Evolutionary conservation across 371 early-diverging fungal genomes (phyloP).

Genomic region (Apophysomyces ossiformis): DNA sequence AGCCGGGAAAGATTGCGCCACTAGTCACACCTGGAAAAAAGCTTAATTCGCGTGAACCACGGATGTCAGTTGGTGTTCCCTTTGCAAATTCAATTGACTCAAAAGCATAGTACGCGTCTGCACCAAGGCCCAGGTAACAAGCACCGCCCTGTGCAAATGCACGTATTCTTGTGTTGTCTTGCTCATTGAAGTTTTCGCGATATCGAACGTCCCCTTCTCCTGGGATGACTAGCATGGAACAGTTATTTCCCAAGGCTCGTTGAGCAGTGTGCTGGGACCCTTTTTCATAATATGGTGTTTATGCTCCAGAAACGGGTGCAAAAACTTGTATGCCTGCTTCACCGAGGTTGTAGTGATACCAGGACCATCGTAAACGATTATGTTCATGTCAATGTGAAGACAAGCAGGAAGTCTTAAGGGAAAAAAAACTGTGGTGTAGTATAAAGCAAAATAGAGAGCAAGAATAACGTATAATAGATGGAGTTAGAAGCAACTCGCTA

Average conservation of each 20-base stretch:
- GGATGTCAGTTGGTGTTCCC: constrained; percentile 65
- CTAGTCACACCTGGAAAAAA: constrained; percentile 75
- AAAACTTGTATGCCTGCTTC: constrained; percentile 67
- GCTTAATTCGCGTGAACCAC: constrained; percentile 72
- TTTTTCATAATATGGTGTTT: constrained; percentile 87
- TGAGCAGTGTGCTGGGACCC: constrained; percentile 65
- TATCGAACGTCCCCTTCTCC: constrained; percentile 91
- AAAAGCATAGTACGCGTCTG: constrained; percentile 89
- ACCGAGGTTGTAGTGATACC: constrained; percentile 76
- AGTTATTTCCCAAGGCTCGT: constrained; percentile 89
- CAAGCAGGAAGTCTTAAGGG: neutral
- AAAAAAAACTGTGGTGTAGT: neutral
- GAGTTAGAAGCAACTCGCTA: too few species aligned
- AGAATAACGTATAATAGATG: too few species aligned
- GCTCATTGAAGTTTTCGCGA: constrained; percentile 66
- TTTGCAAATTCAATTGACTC: constrained; percentile 78
- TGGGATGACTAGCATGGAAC: constrained; percentile 85
- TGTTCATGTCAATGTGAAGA: constrained; percentile 64
- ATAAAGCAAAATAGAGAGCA: too few species aligned
- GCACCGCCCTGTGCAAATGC: constrained; percentile 83
- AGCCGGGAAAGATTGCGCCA: constrained; percentile 80
- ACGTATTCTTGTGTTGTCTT: constrained; percentile 62
- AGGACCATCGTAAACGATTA: constrained; percentile 83
- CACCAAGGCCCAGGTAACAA: constrained; percentile 90
- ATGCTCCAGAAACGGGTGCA: constrained; percentile 72